phyloP scores from a whole-genome alignment of 495 filamentous ascomycete species.

The Penicillium egyptiacum region DNA sequence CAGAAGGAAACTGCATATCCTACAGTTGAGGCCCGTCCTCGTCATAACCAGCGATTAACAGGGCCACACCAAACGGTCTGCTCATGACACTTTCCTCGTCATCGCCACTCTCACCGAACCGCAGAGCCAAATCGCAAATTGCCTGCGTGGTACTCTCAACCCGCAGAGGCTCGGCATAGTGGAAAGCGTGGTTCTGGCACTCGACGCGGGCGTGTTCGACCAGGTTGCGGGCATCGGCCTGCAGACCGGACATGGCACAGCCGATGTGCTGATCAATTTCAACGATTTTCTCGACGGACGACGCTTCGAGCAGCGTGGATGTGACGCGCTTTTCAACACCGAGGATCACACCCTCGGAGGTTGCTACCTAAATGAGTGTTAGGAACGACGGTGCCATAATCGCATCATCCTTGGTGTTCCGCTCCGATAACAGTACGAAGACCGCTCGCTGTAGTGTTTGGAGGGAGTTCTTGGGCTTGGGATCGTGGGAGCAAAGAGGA shows the following conservation, averaged over 20 bases:
- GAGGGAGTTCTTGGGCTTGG: slow-evolving; percentile 5
- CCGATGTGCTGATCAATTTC: slow-evolving; percentile 98
- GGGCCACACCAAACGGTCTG: slow-evolving; percentile 91
- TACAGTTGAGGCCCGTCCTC: slow-evolving; percentile 94
- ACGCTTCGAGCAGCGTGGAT: slow-evolving; percentile 92
- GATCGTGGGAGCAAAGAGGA: slow-evolving; percentile 3
- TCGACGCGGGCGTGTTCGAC: slow-evolving; percentile 98
- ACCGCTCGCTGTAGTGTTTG: not conserved
- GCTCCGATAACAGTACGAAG: not conserved
- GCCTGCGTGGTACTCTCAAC: slow-evolving; percentile 98
- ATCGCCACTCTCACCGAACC: slow-evolving; percentile 96
- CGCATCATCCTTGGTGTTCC: not conserved
- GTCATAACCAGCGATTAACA: slow-evolving; percentile 95
- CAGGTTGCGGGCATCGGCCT: slow-evolving; percentile 94
- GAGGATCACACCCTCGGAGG: slow-evolving; percentile 87
- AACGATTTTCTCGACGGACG: slow-evolving; percentile 98
- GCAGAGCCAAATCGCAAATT: slow-evolving; percentile 93
- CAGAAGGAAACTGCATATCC: slow-evolving; percentile 24
- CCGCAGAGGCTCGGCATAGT: slow-evolving; percentile 90
- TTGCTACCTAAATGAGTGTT: slow-evolving; percentile 65
- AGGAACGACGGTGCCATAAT: slow-evolving; percentile 12
- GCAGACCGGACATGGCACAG: slow-evolving; percentile 96
- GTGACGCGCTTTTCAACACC: slow-evolving; percentile 99
- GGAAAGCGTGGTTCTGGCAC: slow-evolving; percentile 92
- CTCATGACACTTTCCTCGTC: slow-evolving; percentile 99